Percentiles rank a stretch among this genome's conserved stretches.
phyloP scores from a whole-genome alignment of 2,329 filamentous ascomycete species.

The Cladosporium sp. region DNA sequence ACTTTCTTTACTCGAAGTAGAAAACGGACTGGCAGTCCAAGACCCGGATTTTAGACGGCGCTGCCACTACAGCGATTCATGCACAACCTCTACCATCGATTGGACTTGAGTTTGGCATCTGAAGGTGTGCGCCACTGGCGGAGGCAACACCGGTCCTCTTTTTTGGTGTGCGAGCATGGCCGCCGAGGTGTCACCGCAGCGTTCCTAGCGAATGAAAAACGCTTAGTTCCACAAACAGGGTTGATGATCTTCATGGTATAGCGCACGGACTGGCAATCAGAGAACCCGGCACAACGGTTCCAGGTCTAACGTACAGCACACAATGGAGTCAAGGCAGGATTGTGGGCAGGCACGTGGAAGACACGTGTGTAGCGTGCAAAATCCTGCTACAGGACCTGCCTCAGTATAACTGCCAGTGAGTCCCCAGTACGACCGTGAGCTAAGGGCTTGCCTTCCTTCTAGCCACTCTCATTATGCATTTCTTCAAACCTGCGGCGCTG shows the following conservation, averaged over 20 bases:
- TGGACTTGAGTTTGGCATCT: background rate
- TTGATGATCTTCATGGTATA: conserved; percentile 5
- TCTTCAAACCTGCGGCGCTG: background rate
- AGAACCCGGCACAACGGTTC: background rate
- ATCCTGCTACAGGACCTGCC: background rate
- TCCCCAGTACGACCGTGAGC: background rate
- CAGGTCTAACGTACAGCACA: background rate
- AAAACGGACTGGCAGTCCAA: background rate
- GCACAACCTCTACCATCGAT: background rate
- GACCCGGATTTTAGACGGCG: background rate
- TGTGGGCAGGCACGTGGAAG: conserved; percentile 1
- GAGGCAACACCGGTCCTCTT: background rate
- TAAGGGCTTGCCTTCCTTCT: conserved; percentile 2
- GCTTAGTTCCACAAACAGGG: background rate
- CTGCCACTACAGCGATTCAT: background rate
- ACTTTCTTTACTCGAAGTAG: background rate
- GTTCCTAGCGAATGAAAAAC: background rate
- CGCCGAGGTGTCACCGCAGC: background rate
- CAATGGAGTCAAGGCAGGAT: background rate
- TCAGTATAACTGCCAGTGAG: background rate
- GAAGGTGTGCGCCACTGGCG: background rate
- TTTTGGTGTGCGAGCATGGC: background rate
- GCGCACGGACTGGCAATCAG: conserved; percentile 2
- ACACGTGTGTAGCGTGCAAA: conserved; percentile 5
- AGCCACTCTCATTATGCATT: background rate